phyloP scores from a whole-genome alignment of 73 alveolate genomes.

The Paramecium bursaria region DNA sequence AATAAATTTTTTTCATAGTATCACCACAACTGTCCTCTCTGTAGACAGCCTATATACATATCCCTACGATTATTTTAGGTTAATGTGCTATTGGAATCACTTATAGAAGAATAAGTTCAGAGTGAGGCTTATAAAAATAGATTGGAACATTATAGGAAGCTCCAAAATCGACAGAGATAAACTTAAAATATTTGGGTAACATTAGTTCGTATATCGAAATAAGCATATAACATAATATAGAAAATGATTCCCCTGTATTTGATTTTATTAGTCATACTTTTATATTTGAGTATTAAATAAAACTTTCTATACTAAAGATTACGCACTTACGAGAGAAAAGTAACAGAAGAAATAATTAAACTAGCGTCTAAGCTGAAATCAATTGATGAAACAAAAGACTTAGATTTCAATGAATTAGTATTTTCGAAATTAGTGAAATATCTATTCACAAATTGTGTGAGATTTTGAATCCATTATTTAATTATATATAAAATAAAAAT shows the following conservation, averaged over 20 bases:
- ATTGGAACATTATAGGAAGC: conserved; percentile 3
- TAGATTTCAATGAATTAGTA: conserved; percentile 43
- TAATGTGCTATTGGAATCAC: conserved; percentile 11
- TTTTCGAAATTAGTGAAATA: conserved; percentile 47
- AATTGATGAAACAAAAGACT: conserved; percentile 31
- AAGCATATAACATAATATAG: conserved; percentile 12
- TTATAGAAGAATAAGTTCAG: conserved; percentile 14
- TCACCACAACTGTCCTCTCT: conserved; percentile 21
- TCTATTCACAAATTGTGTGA: conserved; percentile 56
- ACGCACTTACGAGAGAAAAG: background rate
- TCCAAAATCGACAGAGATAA: background rate
- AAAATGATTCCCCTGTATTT: conserved; percentile 56
- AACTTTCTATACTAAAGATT: conserved; percentile 10
- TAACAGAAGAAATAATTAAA: conserved; percentile 21
- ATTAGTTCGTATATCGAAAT: background rate
- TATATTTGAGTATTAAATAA: conserved; percentile 45
- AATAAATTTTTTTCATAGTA: conserved; percentile 23
- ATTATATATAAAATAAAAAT: too few relatives aligned
- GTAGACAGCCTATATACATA: conserved; percentile 48
- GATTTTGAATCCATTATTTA: too few relatives aligned
- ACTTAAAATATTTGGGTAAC: background rate
- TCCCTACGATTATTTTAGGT: conserved; percentile 34
- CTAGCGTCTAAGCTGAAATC: conserved; percentile 9
- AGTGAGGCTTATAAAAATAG: conserved; percentile 36
- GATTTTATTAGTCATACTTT: background rate